Evolutionary conservation across 2,329 filamentous ascomycete genomes (phyloP).

Genomic region (Xylariales sp.): DNA sequence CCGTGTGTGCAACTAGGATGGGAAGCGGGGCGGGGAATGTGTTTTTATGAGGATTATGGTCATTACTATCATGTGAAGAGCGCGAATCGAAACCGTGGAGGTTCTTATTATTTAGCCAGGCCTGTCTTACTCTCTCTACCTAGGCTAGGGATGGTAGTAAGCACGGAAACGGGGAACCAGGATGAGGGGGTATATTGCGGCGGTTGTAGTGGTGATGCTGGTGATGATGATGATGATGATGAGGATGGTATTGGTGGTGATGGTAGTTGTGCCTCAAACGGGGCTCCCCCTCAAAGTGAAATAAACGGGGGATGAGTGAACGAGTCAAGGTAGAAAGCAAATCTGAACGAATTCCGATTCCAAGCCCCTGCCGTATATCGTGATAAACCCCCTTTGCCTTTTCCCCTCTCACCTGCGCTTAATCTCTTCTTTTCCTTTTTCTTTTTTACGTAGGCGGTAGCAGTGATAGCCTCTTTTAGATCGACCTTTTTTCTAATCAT

Average conservation of each 20-base stretch:
- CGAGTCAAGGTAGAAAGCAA: not conserved
- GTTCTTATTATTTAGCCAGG: not conserved
- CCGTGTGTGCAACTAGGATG: not conserved
- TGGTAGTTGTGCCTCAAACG: not conserved
- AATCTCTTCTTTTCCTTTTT: too few species aligned
- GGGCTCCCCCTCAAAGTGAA: not conserved
- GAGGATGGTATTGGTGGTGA: not conserved
- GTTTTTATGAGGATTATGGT: not conserved
- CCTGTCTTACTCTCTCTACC: not conserved
- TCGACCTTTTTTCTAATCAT: not conserved
- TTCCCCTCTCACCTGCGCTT: not conserved
- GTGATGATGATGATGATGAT: too few species aligned
- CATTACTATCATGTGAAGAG: too few species aligned
- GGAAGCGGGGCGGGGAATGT: not conserved
- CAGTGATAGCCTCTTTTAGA: not conserved
- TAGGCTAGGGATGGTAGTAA: not conserved
- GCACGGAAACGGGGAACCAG: too few species aligned
- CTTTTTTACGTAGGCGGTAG: too few species aligned
- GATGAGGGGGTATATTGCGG: not conserved
- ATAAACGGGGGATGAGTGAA: not conserved
- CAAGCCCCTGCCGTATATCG: not conserved
- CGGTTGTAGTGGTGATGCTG: not conserved
- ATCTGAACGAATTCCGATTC: not conserved
- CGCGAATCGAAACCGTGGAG: not conserved
- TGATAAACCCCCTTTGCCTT: not conserved